Base-by-base conservation (phyloP, 2,329 filamentous ascomycete genomes). In the Pleurostoma richardsiae region DNA sequence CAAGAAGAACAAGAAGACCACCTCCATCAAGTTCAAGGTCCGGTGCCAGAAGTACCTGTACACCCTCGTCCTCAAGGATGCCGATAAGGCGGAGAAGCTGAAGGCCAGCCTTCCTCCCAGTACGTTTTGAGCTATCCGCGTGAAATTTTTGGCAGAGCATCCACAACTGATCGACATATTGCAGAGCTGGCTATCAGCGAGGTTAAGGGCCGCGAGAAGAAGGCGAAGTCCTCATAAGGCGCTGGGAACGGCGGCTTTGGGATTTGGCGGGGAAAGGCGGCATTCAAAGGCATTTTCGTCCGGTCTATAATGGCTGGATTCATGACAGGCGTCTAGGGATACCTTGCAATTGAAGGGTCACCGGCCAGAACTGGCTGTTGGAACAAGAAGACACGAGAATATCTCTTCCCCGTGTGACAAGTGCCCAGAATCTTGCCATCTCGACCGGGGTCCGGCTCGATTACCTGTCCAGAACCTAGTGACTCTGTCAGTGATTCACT, bases 1-100 rank as follows among this genome's bases (percentile, higher is more conserved):
- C 82, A 92, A 97, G 90, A 94, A 95, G 83, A 95, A 86, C 85
- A 86, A 85, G 76, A 85, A 87, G 78, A 78, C 79, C 68, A 82
- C 86, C 72, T 86, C 92, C 82, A 91, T 94, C 86, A 99, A 99
- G 88, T 97, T 99, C 90, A 99, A 99, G 90, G 92, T 99, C 83
- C 90, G 94, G 75, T 97, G 94, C 87, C 82, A 89, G 72, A 84
- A 85, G 68, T 85, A 94, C 82, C 82, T 99, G 63, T 99, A 99
- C 88, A 96, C 94, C 63, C 86, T 99, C 64, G 88, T 95, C 71
- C 86, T 99, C 67, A 96, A 96, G 85, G 94, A 99, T 79, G 83
- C 84, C 68, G 94, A 96, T 72, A 97, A 97, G 89, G 95, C 92
- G 75, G 94, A 97, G 81, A 99, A 99, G 88, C 86, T 99, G 63